These are phyloP conservation scores for Theileria luwenshuni DNA, from an alignment of 169 alveolate species.

Conservation along the genomic window DNA sequence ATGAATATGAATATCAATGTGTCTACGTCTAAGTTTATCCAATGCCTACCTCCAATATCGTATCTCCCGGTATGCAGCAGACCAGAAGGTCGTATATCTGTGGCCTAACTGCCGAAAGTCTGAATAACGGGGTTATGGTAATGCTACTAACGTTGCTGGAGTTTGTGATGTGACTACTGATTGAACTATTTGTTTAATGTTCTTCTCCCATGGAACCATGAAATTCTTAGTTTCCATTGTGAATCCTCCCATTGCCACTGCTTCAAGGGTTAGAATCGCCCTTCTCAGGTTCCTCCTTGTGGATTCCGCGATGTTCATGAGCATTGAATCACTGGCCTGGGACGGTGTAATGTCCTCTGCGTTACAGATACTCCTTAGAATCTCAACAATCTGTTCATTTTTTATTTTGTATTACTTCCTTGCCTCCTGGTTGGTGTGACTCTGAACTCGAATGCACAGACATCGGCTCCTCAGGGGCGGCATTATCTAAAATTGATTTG, in stretches of 20 bases:
- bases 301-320: slow-evolving; percentile 73
- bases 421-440: slow-evolving; percentile 86
- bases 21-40: neutral
- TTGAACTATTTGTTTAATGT: slow-evolving; percentile 37
- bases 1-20: neutral
- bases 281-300: slow-evolving; percentile 86
- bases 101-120: slow-evolving; percentile 53
- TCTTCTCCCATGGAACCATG: slow-evolving; percentile 78
- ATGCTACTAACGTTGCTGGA: slow-evolving; percentile 46
- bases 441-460: slow-evolving; percentile 91
- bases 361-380: slow-evolving; percentile 76
- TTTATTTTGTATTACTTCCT: neutral
- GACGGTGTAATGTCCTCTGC: slow-evolving; percentile 68
- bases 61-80: slow-evolving; percentile 69
- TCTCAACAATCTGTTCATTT: slow-evolving; percentile 55
- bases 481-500: slow-evolving; percentile 64
- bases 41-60: slow-evolving; percentile 42
- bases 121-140: no score
- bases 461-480: slow-evolving; percentile 94
- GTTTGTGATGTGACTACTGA: slow-evolving; percentile 41
- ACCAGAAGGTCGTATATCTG: slow-evolving; percentile 69
- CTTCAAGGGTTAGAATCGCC: slow-evolving; percentile 85
- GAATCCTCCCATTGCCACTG: slow-evolving; percentile 73
- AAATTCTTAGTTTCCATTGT: slow-evolving; percentile 44
- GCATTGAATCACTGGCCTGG: slow-evolving; percentile 76